A percentile compares a stretch with the other conserved stretches of the same genome.
Evolutionary conservation across 2,329 filamentous ascomycete genomes (phyloP).

Genomic region (Aspergillus fructus): DNA sequence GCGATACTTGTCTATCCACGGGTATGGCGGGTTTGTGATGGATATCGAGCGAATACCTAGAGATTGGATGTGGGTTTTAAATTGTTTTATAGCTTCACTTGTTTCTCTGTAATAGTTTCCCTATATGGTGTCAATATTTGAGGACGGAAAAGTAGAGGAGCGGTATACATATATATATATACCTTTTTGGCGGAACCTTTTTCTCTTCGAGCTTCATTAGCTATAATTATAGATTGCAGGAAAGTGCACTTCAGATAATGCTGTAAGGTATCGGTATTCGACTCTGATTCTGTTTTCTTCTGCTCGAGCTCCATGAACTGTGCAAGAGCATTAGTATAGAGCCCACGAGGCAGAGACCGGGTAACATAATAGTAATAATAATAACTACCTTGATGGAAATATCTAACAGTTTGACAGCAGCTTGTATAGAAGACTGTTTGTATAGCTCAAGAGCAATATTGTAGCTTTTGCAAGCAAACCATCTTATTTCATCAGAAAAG

Average conservation of each 20-base stretch:
- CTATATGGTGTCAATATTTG: slow-evolving; percentile 29
- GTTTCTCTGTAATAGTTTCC: slow-evolving; percentile 62
- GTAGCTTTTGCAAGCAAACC: slow-evolving; percentile 82
- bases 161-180: slow-evolving; percentile 11
- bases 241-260: slow-evolving; percentile 71
- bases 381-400: slow-evolving; percentile 43
- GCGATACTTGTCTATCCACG: slow-evolving; percentile 63
- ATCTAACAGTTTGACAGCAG: slow-evolving; percentile 56
- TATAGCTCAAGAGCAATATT: slow-evolving; percentile 69
- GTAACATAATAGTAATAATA: not conserved
- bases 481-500: slow-evolving; percentile 67
- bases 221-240: slow-evolving; percentile 51
- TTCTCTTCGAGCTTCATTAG: slow-evolving; percentile 50
- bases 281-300: slow-evolving; percentile 16
- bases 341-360: not conserved
- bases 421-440: slow-evolving; percentile 55
- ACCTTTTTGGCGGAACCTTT: slow-evolving; percentile 42
- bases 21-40: slow-evolving; percentile 45
- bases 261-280: slow-evolving; percentile 51
- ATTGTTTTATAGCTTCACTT: slow-evolving; percentile 61
- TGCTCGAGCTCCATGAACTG: slow-evolving; percentile 43
- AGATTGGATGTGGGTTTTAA: slow-evolving; percentile 51
- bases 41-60: slow-evolving; percentile 32
- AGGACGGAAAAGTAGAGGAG: not conserved
- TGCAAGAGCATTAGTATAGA: slow-evolving; percentile 32